phyloP scores from a whole-genome alignment of 2,329 filamentous ascomycete genomes.

The Talaromyces pinophilus region DNA sequence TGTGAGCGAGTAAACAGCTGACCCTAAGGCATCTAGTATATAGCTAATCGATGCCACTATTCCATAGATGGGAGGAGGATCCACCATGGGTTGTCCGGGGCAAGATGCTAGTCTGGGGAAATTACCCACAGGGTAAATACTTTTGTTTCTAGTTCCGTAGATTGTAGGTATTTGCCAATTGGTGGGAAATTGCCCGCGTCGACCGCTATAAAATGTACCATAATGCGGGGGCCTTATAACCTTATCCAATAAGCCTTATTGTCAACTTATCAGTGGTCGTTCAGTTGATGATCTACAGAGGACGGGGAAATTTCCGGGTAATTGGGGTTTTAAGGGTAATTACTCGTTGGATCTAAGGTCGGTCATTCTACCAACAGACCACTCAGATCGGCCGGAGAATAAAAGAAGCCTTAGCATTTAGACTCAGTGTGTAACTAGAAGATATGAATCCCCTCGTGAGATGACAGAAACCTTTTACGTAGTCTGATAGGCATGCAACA shows the following conservation, averaged over 20 bases:
- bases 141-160: too few species aligned
- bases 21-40: neutral
- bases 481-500: too few species aligned
- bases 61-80: neutral
- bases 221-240: neutral
- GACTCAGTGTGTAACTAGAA: too few species aligned
- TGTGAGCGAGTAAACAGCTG: neutral
- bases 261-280: too few species aligned
- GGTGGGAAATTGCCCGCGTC: too few species aligned
- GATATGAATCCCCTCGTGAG: too few species aligned
- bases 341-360: neutral
- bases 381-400: neutral
- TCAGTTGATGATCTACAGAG: neutral
- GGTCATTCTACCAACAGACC: neutral
- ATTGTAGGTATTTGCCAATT: neutral
- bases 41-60: neutral
- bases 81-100: neutral
- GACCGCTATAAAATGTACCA: too few species aligned
- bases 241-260: neutral
- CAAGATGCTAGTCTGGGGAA: neutral
- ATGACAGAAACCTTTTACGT: too few species aligned
- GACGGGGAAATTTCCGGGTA: neutral
- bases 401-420: too few species aligned
- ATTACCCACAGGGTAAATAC: neutral
- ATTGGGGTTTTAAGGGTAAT: too few species aligned